Conservation (phyloP, 225 moss, liverwort and hornwort species). For the Rhytidiadelphus loreus region DNA sequence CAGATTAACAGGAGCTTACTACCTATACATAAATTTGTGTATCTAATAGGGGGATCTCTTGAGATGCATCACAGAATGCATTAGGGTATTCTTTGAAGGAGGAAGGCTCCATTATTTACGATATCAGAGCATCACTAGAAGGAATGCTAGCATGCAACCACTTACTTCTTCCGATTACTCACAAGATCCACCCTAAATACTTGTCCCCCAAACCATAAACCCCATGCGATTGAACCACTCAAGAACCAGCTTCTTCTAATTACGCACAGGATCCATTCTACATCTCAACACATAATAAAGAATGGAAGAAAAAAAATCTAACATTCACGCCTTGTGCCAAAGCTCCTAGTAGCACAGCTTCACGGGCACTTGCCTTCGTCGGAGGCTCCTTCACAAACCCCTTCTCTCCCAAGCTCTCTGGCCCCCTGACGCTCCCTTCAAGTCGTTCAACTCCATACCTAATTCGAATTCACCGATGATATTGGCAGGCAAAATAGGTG, state of each 20-base stretch:
- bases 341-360: constrained; percentile 75
- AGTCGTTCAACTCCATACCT: not conserved
- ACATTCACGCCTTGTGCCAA: constrained; percentile 84
- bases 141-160: not conserved
- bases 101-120: not conserved
- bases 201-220: not conserved
- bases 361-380: constrained; percentile 52
- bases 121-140: not conserved
- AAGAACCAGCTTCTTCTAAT: not conserved
- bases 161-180: not conserved
- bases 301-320: not conserved
- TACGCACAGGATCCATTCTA: not conserved
- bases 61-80: not conserved
- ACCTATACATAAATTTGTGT: not conserved
- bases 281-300: not conserved
- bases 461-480: constrained; percentile 23
- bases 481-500: constrained; percentile 55
- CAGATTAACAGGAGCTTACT: not conserved
- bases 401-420: constrained; percentile 33
- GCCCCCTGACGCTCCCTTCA: constrained; percentile 6
- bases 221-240: not conserved
- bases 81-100: not conserved
- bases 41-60: not conserved
- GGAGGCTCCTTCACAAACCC: constrained; percentile 36
- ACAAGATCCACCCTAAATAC: not conserved